A percentile compares a stretch with the other conserved stretches of the same genome.
phyloP scores from a whole-genome alignment of 805 yeast species.

The Lipomyces sp. region DNA sequence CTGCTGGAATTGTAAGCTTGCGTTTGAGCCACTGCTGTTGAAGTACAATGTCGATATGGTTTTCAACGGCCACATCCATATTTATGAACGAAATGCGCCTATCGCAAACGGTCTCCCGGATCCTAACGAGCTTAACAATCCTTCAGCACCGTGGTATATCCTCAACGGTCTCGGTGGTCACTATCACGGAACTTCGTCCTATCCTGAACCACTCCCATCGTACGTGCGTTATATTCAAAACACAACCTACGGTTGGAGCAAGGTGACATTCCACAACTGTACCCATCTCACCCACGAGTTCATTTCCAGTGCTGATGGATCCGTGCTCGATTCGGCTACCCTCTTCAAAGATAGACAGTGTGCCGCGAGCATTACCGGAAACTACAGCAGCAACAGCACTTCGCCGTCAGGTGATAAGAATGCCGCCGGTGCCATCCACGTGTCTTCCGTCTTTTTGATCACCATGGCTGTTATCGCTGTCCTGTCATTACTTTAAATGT shows the following conservation, averaged over 20 bases:
- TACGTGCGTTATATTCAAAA: constrained; percentile 27
- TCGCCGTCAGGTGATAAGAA: background rate
- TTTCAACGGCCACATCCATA: constrained; percentile 35
- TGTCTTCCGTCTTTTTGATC: background rate
- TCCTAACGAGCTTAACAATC: constrained; percentile 43
- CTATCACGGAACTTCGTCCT: constrained; percentile 42
- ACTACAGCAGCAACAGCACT: background rate
- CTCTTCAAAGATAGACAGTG: constrained; percentile 39
- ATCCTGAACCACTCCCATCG: constrained; percentile 18
- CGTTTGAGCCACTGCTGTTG: constrained; percentile 33
- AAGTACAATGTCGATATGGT: constrained; percentile 34
- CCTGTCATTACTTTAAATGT: background rate
- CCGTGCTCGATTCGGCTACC: constrained; percentile 42
- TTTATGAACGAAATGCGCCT: constrained; percentile 35
- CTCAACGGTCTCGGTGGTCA: constrained; percentile 45
- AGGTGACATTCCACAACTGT: constrained; percentile 43
- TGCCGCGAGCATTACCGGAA: background rate
- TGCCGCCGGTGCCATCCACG: background rate
- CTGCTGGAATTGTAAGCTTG: constrained; percentile 36
- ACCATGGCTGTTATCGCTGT: background rate
- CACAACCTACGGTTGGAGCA: constrained; percentile 42
- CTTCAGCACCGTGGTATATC: constrained; percentile 44
- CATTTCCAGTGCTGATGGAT: constrained; percentile 40
- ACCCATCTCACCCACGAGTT: constrained; percentile 45
- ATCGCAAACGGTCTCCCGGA: constrained; percentile 39